Conservation (phyloP, 148 eudicot species). For the Gaultheria prostrata region DNA sequence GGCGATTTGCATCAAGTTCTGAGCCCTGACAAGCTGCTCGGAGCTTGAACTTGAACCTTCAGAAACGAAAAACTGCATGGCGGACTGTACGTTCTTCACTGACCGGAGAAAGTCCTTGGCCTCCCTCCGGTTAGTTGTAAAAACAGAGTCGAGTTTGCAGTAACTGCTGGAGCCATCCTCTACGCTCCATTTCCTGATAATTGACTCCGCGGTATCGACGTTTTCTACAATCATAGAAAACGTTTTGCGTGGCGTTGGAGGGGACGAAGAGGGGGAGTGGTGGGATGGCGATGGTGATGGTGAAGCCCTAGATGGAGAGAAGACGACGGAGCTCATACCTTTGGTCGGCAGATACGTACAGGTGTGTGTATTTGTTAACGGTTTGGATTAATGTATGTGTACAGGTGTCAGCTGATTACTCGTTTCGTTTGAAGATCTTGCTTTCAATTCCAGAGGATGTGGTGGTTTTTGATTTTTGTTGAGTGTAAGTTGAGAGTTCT, state of each 20-base stretch:
- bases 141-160: conserved; percentile 30
- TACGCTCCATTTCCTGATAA: conserved; percentile 48
- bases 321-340: conserved; percentile 8
- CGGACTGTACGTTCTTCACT: conserved; percentile 38
- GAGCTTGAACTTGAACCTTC: conserved; percentile 27
- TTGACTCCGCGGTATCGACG: conserved; percentile 39
- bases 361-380: background rate
- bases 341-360: background rate
- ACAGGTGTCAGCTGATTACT: no score
- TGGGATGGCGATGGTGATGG: conserved; percentile 1
- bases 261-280: conserved; percentile 11
- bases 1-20: conserved; percentile 48
- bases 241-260: conserved; percentile 26
- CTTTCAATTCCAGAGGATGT: background rate
- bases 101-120: conserved; percentile 42
- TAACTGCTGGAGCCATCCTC: conserved; percentile 25
- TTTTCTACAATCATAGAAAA: conserved; percentile 46
- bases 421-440: no score
- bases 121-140: conserved; percentile 38
- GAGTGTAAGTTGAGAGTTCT: background rate
- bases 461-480: background rate
- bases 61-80: conserved; percentile 40
- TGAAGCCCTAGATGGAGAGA: conserved; percentile 11
- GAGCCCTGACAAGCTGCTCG: conserved; percentile 39
- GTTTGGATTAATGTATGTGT: background rate